Evolutionary conservation across 2,329 filamentous ascomycete genomes (phyloP).

Genomic region (Mycosphaerella sp.): DNA sequence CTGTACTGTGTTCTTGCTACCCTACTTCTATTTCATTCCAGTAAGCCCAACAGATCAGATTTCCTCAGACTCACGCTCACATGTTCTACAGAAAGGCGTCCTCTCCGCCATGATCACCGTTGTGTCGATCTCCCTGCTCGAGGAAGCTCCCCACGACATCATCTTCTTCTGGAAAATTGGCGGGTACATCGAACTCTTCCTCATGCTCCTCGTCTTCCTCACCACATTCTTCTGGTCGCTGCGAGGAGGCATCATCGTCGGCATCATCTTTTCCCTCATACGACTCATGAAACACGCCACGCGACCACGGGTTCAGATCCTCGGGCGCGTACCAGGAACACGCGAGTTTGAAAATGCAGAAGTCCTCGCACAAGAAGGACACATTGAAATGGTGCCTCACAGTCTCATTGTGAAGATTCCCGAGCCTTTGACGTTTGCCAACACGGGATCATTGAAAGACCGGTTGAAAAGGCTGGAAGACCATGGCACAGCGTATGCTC

Average conservation of each 20-base stretch:
- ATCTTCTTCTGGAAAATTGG: conserved; percentile 79
- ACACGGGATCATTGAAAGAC: conserved; percentile 81
- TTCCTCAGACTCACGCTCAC: neutral
- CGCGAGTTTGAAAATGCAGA: conserved; percentile 77
- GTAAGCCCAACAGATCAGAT: conserved; percentile 48
- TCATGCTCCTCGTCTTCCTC: conserved; percentile 87
- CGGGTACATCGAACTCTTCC: conserved; percentile 75
- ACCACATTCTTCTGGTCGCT: conserved; percentile 94
- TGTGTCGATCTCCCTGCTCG: conserved; percentile 87
- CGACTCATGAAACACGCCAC: conserved; percentile 87
- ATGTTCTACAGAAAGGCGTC: conserved; percentile 67
- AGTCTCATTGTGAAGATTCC: conserved; percentile 96
- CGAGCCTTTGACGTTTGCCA: conserved; percentile 92
- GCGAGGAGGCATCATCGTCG: conserved; percentile 85
- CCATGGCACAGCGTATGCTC: conserved; percentile 78
- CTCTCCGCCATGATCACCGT: conserved; percentile 91
- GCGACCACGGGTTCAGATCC: conserved; percentile 88
- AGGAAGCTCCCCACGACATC: conserved; percentile 91
- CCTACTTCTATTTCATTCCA: conserved; percentile 93
- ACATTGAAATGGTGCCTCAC: conserved; percentile 80
- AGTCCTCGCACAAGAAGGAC: conserved; percentile 32
- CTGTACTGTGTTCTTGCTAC: conserved; percentile 73
- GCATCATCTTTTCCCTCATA: conserved; percentile 82
- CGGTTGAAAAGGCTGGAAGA: conserved; percentile 76
- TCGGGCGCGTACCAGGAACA: conserved; percentile 80